Evolutionary conservation across 352 stramenopile species (phyloP), one percentile per base, ranked within the genome.

Genomic region (Aphanomyces astaci): DNA sequence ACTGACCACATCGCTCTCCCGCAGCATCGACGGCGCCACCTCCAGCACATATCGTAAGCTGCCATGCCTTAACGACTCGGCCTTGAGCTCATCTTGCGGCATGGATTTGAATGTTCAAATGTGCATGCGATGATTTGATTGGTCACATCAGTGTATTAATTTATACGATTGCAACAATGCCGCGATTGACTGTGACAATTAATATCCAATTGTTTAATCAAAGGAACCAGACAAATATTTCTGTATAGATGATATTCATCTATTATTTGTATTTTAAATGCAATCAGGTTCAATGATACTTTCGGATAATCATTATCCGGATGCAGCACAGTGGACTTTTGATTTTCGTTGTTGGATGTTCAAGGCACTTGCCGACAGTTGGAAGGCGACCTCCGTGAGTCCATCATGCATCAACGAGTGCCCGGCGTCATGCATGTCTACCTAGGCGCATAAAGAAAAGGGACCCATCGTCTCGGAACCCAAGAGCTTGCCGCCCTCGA

Each of bases 11-110:
- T 62, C 33, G 22, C 48, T 40, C 32, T 40, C n/a, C 19, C 46
- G 62, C 28, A 60, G 49, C 51, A 60, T 60, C 39, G 22, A 68
- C 36, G 62, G 62, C 7, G 49, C 62, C 4, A 51, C 51, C 3
- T 68, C 62, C 10, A 68, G 51, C 25, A 68, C 40, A 59, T 60
- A 68, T 13, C 62, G 62, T 13, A 68, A 15, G 48, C 62, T 68
- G 0, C 40, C 40, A 46, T 46, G 51, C 7, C 51, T 19, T 4
- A 59, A 25, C 17, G 51, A 22, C 5, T 59, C 51, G 22, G 30
- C 19, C 11, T 17, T 30, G 11, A 22, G 19, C 22, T n/a, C 45
- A n/a, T n/a, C 9, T 19, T 7, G 13, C 45, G 45, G 13, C 45
- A 24, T 19, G n/a, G 13, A 15, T 59, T 59, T 32, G 51, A 59